phyloP scores from a whole-genome alignment of 2,329 filamentous ascomycete species.

The Colletotrichum tabaci region DNA sequence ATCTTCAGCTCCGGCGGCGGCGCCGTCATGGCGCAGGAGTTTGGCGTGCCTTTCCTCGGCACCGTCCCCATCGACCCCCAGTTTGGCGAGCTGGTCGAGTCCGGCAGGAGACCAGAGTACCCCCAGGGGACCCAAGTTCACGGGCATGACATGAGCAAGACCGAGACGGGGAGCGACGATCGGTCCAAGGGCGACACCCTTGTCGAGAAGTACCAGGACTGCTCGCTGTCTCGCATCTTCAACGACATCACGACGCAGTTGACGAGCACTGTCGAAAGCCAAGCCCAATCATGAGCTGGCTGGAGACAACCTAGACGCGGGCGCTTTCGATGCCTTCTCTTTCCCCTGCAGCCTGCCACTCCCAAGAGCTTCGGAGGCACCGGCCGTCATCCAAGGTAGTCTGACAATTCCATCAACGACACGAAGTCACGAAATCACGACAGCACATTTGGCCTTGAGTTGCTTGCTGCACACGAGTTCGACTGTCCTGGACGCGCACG shows the following conservation, averaged over 20 bases:
- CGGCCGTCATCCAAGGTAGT: background rate
- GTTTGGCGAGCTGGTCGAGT: conserved; percentile 90
- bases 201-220: conserved; percentile 80
- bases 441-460: background rate
- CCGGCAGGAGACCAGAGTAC: conserved; percentile 75
- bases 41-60: conserved; percentile 86
- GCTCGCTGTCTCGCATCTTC: conserved; percentile 80
- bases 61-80: conserved; percentile 93
- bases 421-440: background rate
- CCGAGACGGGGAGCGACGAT: conserved; percentile 43
- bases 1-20: conserved; percentile 95
- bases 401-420: background rate
- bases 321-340: background rate
- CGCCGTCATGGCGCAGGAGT: conserved; percentile 88
- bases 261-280: conserved; percentile 46
- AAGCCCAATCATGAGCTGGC: conserved; percentile 28
- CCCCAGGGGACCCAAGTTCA: conserved; percentile 76
- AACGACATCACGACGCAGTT: conserved; percentile 70
- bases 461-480: background rate
- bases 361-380: background rate
- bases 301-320: background rate
- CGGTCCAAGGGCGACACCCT: conserved; percentile 55
- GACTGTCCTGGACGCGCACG: background rate
- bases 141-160: conserved; percentile 65
- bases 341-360: background rate